A percentile compares a stretch with the other conserved stretches of the same genome.
Conservation (phyloP, 345 rosid genomes). For the Dovyalis caffra region DNA sequence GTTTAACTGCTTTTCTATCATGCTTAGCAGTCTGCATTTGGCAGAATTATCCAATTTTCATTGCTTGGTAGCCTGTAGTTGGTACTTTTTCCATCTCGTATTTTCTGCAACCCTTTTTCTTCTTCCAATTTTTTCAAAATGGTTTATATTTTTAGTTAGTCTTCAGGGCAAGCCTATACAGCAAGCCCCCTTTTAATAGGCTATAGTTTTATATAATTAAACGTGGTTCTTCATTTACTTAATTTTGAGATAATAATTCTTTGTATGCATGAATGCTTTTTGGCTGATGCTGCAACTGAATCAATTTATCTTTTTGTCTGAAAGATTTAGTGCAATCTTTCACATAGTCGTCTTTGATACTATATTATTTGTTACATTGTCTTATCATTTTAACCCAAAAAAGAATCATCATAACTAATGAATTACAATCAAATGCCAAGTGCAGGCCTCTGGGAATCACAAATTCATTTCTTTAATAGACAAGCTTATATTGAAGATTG, state of each 20-base stretch:
- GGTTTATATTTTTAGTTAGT: background rate
- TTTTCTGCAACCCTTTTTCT: background rate
- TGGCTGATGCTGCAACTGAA: background rate
- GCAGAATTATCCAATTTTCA: background rate
- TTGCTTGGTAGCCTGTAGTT: background rate
- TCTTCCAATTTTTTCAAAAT: background rate
- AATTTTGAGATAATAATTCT: background rate
- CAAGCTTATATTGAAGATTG: conserved; percentile 62
- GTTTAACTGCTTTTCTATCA: background rate
- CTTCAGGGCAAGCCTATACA: background rate
- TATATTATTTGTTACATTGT: background rate
- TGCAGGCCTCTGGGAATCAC: conserved; percentile 56
- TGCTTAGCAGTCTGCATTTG: background rate
- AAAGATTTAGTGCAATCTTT: background rate
- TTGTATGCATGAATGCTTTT: background rate
- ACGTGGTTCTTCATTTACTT: background rate
- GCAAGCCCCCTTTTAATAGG: background rate
- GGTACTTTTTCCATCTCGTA: background rate
- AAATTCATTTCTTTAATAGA: conserved; percentile 67
- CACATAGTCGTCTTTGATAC: background rate
- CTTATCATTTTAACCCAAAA: background rate
- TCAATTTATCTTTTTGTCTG: background rate
- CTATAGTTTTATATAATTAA: too few relatives aligned
- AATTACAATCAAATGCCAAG: conserved; percentile 6
- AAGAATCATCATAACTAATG: background rate